phyloP scores from a whole-genome alignment of 352 stramenopile genomes.

The Pythium folliculosum region DNA sequence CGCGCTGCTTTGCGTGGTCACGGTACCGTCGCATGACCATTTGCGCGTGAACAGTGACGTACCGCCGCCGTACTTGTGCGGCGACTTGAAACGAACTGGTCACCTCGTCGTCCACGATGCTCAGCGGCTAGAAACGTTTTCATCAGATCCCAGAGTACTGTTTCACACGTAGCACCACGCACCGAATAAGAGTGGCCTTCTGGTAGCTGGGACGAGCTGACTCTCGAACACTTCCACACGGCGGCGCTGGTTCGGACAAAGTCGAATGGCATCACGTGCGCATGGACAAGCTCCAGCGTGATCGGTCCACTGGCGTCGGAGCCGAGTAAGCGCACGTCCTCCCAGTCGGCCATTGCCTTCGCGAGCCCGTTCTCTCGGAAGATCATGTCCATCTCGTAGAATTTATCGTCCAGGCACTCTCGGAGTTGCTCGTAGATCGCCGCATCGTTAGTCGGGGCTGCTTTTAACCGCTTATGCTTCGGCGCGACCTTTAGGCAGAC shows the following conservation, averaged over 20 bases:
- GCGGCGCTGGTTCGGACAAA: constrained; percentile 5
- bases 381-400: background rate
- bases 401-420: background rate
- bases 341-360: background rate
- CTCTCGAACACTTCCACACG: constrained; percentile 12
- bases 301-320: background rate
- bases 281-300: constrained; percentile 6
- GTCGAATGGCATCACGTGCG: constrained; percentile 4
- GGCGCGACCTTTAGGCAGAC: background rate
- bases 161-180: no score
- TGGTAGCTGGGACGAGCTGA: constrained; percentile 5
- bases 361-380: constrained; percentile 4
- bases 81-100: constrained; percentile 1
- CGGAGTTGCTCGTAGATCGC: constrained; percentile 1
- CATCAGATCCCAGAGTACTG: no score
- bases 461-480: background rate
- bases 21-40: constrained; percentile 1
- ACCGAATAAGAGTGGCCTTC: constrained; percentile 2
- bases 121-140: background rate
- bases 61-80: constrained; percentile 1
- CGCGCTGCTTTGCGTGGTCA: background rate
- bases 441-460: background rate
- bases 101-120: background rate
- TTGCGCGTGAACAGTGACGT: constrained; percentile 2
- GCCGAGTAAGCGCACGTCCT: constrained; percentile 3